Evolutionary conservation across 352 stramenopile genomes (phyloP), one percentile per base, ranked within the genome.

Genomic region (Phytophthora citrophthora): DNA sequence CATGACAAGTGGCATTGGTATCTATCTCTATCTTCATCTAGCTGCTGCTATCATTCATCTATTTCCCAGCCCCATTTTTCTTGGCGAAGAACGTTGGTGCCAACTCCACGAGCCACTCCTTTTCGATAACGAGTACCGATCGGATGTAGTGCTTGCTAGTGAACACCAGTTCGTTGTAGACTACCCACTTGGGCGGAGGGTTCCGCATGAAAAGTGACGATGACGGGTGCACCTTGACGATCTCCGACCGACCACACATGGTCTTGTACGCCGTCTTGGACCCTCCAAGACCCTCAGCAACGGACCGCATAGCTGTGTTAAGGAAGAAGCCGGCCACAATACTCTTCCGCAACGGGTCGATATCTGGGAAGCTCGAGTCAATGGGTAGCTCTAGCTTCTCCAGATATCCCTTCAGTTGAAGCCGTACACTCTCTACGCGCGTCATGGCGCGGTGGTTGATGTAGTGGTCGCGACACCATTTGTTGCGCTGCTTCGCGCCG

Each of bases 141-240:
- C 90, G 86, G 61, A 96, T 93, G 73, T 96, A 97, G 65, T 97
- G 88, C 56, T 95, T 96, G 68, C 86, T 95, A 23, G 90, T 97
- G 62, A 94, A 94, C 55, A 97, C 88, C 38, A 97, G 74, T 64
- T 97, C 90, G 59, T 96, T 95, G 73, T 93, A 95, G 13, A 96
- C 76, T 45, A 96, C 79, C 72, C 77, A 96, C 56, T 95, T 90
- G 1, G 86, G 87, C 34, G 87, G 79, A 15, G 89, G 88, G 54
- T 96, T 95, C 44, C 88, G 88, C 86, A 92, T 93, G 60, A 95
- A 96, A 24, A 96, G 64, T 34, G 84, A 91, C 36, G 89, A 96
- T 34, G 88, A 95, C 27, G 90, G 90, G 48, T 97, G 90, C 48
- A 97, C 84, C 58, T 95, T 94, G 31, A 95, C 87, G 20, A 94